phyloP scores from a whole-genome alignment of 2,329 filamentous ascomycete species.

The Fusarium mundagurra region DNA sequence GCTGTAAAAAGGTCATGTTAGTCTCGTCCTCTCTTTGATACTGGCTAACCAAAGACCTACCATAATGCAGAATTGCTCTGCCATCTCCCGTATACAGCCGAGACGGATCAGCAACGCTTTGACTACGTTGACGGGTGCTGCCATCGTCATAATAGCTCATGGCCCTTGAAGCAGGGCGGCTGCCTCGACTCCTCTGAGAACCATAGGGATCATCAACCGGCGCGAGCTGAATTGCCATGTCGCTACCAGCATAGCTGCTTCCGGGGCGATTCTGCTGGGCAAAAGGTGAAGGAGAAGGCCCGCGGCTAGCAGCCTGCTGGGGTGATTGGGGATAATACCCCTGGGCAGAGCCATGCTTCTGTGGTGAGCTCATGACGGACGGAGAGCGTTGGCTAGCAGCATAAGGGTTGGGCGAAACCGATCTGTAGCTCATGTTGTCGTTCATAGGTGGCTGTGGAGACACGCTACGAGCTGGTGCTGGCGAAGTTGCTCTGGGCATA shows the following conservation, averaged over 20 bases:
- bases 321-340: conserved; percentile 64
- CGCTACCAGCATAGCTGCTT: conserved; percentile 61
- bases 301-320: conserved; percentile 55
- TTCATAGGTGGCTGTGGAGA: conserved; percentile 70
- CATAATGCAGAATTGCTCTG: conserved; percentile 88
- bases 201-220: conserved; percentile 68
- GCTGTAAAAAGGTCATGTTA: conserved; percentile 62
- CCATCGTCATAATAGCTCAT: conserved; percentile 67
- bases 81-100: conserved; percentile 87
- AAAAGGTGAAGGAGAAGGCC: conserved; percentile 60
- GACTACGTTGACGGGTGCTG: conserved; percentile 70
- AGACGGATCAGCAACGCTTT: conserved; percentile 86
- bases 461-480: conserved; percentile 71
- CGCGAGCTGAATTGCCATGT: conserved; percentile 76
- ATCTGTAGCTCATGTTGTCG: conserved; percentile 54
- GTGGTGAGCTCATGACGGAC: conserved; percentile 52
- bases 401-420: conserved; percentile 74
- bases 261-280: conserved; percentile 59
- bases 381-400: conserved; percentile 50
- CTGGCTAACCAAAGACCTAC: conserved; percentile 66
- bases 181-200: conserved; percentile 63
- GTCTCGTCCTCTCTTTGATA: not conserved
- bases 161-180: conserved; percentile 59
- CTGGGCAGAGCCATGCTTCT: conserved; percentile 60
- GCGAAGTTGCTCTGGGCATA: conserved; percentile 71